These are phyloP conservation scores for Eucalyptus paniculata DNA, from an alignment of 345 rosid genomes.

Conservation along the genomic window DNA sequence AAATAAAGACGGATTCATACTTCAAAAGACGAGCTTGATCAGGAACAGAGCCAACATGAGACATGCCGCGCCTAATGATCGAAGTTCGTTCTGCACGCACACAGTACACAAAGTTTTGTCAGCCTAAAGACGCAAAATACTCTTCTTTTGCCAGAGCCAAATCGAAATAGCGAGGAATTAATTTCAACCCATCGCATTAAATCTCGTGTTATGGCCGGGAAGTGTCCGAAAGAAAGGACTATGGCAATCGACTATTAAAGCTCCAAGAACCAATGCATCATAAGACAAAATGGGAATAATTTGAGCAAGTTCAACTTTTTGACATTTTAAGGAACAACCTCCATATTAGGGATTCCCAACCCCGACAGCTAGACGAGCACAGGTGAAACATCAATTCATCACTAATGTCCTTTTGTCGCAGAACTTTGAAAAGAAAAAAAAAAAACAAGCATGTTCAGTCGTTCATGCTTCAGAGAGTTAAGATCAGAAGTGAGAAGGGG, in stretches of 20 bases:
- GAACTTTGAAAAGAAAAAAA: neutral
- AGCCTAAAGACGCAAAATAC: neutral
- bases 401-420: neutral
- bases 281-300: neutral
- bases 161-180: neutral
- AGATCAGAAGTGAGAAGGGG: neutral
- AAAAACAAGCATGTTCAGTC: neutral
- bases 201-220: neutral
- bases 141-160: neutral
- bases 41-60: neutral
- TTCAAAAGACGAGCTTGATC: neutral
- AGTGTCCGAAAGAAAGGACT: neutral
- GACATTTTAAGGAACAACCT: neutral
- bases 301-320: neutral
- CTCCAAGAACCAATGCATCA: neutral
- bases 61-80: neutral
- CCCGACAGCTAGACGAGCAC: neutral
- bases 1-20: neutral
- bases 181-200: neutral
- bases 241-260: neutral
- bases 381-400: neutral
- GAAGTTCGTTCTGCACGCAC: neutral
- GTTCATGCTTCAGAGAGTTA: neutral
- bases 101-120: neutral
- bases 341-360: neutral